Evolutionary conservation across 257 asterid species (phyloP), one percentile per base, ranked within the genome.

Genomic region (Cruciata laevipes): DNA sequence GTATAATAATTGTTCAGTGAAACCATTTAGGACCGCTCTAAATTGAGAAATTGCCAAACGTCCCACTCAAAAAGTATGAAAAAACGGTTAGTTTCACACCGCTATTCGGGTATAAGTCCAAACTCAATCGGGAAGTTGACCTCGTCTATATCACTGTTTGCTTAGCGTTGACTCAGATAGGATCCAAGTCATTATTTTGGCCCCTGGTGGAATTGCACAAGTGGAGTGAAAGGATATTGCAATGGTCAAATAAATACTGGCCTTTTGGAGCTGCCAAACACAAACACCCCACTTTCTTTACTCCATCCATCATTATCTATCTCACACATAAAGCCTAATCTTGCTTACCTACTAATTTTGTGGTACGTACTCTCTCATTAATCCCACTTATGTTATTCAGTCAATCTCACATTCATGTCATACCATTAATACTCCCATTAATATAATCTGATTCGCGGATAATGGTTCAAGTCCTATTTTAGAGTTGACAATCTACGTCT

Each of bases 61-160:
- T 38, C 47, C 11, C 47, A 38, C 51, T 17, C 55, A 47, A 47
- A 47, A 14, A 14, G n/a, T 47, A 47, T 0, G 55, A 47, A 47
- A 47, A 47, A 47, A 42, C 55, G 55, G 55, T 47, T 47, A 16
- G 55, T 47, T 47, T 47, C 55, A 47, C 55, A 47, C 55, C 55
- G 1, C 55, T n/a, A 47, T 47, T 14, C 30, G 16, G 55, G 16
- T 47, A 47, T 7, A 7, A 47, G 20, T 14, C 20, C 20, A 47
- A 42, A 42, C 17, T 13, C 51, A 42, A 42, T 13, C 16, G 1
- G 55, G 55, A 17, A 17, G 51, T 47, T 47, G 55, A 47, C 55
- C n/a, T 47, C 5, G 16, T 47, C 0, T 12, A 16, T 47, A 17
- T 4, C 55, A 47, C 55, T 47, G 4, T 17, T 47, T 47, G 55